Evolutionary conservation across 1,284 basidiomycete species (phyloP), one percentile per base, ranked within the genome.

Genomic region (Cryptococcus neoformans): DNA sequence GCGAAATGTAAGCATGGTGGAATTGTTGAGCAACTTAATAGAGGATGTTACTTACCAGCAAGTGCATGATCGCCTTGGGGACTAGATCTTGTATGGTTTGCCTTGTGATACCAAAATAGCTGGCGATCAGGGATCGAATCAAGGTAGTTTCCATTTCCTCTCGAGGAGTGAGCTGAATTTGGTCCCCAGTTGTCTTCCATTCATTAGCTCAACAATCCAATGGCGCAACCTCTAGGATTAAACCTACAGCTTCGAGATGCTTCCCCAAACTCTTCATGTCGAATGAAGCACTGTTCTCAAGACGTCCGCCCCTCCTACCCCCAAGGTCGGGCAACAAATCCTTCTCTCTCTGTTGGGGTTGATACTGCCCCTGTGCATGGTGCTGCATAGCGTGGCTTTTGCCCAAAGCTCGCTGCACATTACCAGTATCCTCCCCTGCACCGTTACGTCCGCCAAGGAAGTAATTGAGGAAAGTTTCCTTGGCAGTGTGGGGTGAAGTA

Each of bases 191-290:
- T 42, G 83, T 80, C 84, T 87, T 28, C 28, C 39, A 41, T 16
- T 42, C n/a, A 49, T 61, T 49, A 65, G 51, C 59, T 42, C 11
- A n/a, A 11, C 40, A 41, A n/a, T 11, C 40, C n/a, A n/a, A 11
- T n/a, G 10, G 40, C 40, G n/a, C 12, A 16, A 49, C 4, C 44
- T 12, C 17, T n/a, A n/a, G 40, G 40, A 41, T 41, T 41, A n/a
- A 10, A 85, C 89, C 82, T 67, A 92, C 89, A 64, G 89, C 88
- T 78, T 94, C 92, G 60, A 95, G 89, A 69, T 99, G 95, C 79
- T 89, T 94, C 58, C 94, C 92, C 50, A 99, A 81, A 71, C 92
- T 95, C 83, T 94, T 97, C 96, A 99, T 99, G 76, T 99, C 94
- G 76, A 87, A 98, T 41, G 91, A 93, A 49, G 93, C 89, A 66